Evolutionary conservation across 2,329 filamentous ascomycete genomes (phyloP), one percentile per base, ranked within the genome.

Genomic region (Diaporthe sp.): DNA sequence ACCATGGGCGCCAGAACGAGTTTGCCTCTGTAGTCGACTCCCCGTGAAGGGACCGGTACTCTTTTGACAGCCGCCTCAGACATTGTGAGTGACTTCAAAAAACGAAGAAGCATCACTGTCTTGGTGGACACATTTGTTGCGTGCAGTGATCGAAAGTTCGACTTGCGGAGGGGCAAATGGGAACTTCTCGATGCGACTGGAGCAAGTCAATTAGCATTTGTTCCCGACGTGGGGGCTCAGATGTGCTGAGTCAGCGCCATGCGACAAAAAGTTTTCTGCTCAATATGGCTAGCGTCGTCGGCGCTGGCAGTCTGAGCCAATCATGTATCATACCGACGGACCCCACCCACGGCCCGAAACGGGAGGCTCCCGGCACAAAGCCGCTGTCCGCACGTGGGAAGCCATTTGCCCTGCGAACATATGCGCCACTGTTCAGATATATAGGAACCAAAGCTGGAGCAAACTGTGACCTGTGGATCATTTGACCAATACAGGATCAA

Each of bases 1-100:
- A 98, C 96, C 97, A 99, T 99, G 54, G 97, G 97, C 76, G 97
- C 97, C 77, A 99, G 93, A 58, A 98, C 97, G 77, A 98, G 86
- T 84, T 97, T 98, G 84, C 94, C 94, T 79, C 96, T 91, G 85
- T 98, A 98, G 86, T 98, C 95, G 80, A 98, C 95, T 69, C 96
- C 96, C 83, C 93, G 94, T 76, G 88, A 90, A 77, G 96, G 96
- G 78, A 98, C 97, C 69, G 95, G 93, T 50, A 98, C 94, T 81
- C 88, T 91, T 82, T 93, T 92, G 75, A 87, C 79, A 42, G 67
- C 52, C 76, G 87, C 80, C 79, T 86, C 84, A 72, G 88, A 83
- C 80, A 89, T 87, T 91, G 93, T 94, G 52, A 71, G 17, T 45
- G 73, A 69, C 67, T 72, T 76, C 66, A 76, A 50, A 25, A 69